phyloP scores from a whole-genome alignment of 2,329 filamentous ascomycete species.

The Gnomoniopsis smithogilvyi region DNA sequence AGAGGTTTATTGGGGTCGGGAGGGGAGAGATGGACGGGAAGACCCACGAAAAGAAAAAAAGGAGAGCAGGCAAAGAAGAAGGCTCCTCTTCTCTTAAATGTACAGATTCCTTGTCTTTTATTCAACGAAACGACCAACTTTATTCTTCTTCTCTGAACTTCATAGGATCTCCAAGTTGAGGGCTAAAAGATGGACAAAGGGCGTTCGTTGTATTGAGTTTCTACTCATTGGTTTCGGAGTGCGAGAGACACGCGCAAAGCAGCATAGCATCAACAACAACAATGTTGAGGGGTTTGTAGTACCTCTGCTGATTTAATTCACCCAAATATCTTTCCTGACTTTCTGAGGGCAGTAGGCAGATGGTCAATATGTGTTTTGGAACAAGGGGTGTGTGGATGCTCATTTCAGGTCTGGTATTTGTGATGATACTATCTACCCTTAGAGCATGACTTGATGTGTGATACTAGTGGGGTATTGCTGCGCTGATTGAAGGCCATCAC shows the following conservation, averaged over 20 bases:
- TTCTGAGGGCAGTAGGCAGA: too few species aligned
- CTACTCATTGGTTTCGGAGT: conserved; percentile 13
- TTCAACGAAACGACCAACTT: conserved; percentile 12
- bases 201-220: background rate
- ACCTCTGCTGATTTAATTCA: conserved; percentile 16
- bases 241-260: conserved; percentile 7
- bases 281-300: conserved; percentile 10
- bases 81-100: conserved; percentile 1
- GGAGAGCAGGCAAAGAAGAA: background rate
- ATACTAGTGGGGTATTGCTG: background rate
- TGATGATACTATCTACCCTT: background rate
- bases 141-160: background rate
- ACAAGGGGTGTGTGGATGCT: background rate
- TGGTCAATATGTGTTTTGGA: background rate
- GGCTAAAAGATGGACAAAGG: conserved; percentile 16
- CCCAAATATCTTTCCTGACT: background rate
- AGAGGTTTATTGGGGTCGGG: background rate
- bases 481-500: too few species aligned
- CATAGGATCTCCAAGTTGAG: conserved; percentile 12
- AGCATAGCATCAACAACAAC: background rate
- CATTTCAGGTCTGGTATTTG: background rate
- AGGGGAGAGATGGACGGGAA: background rate
- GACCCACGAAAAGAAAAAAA: background rate
- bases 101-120: conserved; percentile 10
- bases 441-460: background rate